Evolutionary conservation across 2,329 filamentous ascomycete species (phyloP), one percentile per base, ranked within the genome.

Genomic region (Pseudonectria buxi): DNA sequence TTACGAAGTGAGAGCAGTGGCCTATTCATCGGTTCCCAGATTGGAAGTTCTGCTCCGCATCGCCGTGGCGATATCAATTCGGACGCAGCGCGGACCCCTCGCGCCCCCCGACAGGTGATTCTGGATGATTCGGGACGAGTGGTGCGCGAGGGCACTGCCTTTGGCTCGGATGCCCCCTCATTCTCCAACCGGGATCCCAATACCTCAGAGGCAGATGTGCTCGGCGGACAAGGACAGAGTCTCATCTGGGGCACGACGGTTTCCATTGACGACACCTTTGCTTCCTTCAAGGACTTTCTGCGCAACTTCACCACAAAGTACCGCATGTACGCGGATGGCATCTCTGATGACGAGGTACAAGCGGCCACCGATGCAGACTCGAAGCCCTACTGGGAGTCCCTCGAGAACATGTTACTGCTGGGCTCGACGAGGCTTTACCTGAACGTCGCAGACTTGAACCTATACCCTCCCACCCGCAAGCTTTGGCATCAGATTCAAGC

Each of bases 241-340:
- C 78, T 94, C 39, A 90, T 98, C 45, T 98, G 92, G 92, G 92
- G 92, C 59, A 98, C 92, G 28, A 96, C 94, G 26, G 86, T 98
- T 32, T 95, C 90, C 5, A 83, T 98, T 35, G 79, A 86, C 41
- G 89, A 96, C 58, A 88, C 87, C 0, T 85, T 94, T 60, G 77
- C 80, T 33, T 73, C 81, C 0, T 94, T 95, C 69, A 90, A 92
- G 55, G 88, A 92, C 45, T 98, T 98, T 54, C 68, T 98, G 18
- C 78, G 81, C 56, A 94, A 94, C 58, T 98, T 92, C 52, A 86
- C 88, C 41, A 81, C 78, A 49, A 95, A 95, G 62, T 96, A 98
- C 56, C 86, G 92, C 44, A 78, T 96, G 76, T 92, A 90, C 66
- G 77, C 79, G 14, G 86, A 95, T 49, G 89, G 87, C n/a, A 75